A percentile compares a stretch with the other conserved stretches of the same genome.
These are phyloP conservation scores for Erythrobasidium hasegawianum DNA, from an alignment of 1,284 basidiomycete species.

Conservation along the genomic window DNA sequence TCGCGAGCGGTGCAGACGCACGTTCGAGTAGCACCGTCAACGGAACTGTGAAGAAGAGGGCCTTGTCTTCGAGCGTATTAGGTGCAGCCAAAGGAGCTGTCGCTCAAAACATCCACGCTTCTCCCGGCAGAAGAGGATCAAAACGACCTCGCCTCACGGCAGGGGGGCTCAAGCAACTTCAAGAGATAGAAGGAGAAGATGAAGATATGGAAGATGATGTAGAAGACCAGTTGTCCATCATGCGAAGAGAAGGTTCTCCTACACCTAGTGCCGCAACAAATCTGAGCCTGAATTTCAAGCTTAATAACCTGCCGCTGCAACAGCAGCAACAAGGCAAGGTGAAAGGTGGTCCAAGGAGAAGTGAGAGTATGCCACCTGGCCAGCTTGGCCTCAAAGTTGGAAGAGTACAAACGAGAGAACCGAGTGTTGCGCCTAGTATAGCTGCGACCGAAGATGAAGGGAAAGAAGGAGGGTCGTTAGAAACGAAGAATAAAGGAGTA, in stretches of 20 bases:
- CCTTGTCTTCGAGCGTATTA: neutral
- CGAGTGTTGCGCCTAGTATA: slow-evolving; percentile 25
- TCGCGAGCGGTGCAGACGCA: neutral
- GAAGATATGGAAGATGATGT: slow-evolving; percentile 7
- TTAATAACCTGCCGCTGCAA: neutral
- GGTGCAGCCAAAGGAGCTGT: neutral
- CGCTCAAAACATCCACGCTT: slow-evolving; percentile 1
- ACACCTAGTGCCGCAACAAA: slow-evolving; percentile 23
- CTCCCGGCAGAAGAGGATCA: slow-evolving; percentile 23
- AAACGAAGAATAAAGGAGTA: slow-evolving; percentile 31
- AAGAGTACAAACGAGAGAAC: neutral
- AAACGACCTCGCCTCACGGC: slow-evolving; percentile 27
- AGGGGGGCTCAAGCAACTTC: slow-evolving; percentile 12
- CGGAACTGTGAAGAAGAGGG: neutral
- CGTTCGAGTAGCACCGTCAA: neutral
- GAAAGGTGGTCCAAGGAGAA: slow-evolving; percentile 2
- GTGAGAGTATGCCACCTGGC: slow-evolving; percentile 32
- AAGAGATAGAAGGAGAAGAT: slow-evolving; percentile 25
- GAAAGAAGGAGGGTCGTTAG: slow-evolving; percentile 11
- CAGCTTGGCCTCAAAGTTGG: slow-evolving; percentile 9
- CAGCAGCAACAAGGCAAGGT: neutral
- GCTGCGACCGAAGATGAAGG: slow-evolving; percentile 1
- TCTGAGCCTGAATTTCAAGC: slow-evolving; percentile 3
- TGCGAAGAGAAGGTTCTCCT: slow-evolving; percentile 24
- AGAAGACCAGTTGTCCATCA: neutral